phyloP scores from a whole-genome alignment of 148 eudicot genomes.

The Fallopia convolvulus region DNA sequence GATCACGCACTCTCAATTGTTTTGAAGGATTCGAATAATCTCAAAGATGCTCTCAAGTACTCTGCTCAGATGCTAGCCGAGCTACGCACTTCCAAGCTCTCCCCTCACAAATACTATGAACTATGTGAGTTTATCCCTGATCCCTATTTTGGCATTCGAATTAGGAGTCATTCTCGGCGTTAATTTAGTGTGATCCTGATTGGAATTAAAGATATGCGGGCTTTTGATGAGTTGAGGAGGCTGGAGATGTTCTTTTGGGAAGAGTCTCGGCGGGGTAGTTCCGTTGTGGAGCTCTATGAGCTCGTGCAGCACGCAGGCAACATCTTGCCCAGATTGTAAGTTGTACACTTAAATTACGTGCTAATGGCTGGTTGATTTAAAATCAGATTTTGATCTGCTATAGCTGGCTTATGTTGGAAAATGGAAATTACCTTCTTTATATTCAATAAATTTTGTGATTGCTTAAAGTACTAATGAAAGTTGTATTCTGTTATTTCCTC shows the following conservation, averaged over 20 bases:
- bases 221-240: constrained; percentile 94
- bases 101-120: constrained; percentile 94
- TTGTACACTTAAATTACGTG: not conserved
- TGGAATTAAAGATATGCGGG: constrained; percentile 69
- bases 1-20: not conserved
- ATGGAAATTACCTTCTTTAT: not conserved
- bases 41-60: constrained; percentile 88
- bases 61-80: constrained; percentile 99
- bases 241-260: constrained; percentile 84
- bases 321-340: constrained; percentile 94
- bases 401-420: not conserved
- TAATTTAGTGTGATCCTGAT: not conserved
- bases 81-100: constrained; percentile 92
- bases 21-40: constrained; percentile 76
- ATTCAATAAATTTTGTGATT: not conserved
- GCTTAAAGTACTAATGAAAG: too few species aligned
- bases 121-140: constrained; percentile 42
- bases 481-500: too few species aligned
- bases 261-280: constrained; percentile 82
- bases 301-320: constrained; percentile 98
- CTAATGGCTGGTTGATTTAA: not conserved
- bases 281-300: constrained; percentile 88
- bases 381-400: not conserved
- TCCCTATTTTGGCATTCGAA: constrained; percentile 3
- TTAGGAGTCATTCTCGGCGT: not conserved